Percentiles rank a stretch among this genome's conserved stretches.
Conservation (phyloP, 495 filamentous ascomycete genomes). For the Halenospora varia region DNA sequence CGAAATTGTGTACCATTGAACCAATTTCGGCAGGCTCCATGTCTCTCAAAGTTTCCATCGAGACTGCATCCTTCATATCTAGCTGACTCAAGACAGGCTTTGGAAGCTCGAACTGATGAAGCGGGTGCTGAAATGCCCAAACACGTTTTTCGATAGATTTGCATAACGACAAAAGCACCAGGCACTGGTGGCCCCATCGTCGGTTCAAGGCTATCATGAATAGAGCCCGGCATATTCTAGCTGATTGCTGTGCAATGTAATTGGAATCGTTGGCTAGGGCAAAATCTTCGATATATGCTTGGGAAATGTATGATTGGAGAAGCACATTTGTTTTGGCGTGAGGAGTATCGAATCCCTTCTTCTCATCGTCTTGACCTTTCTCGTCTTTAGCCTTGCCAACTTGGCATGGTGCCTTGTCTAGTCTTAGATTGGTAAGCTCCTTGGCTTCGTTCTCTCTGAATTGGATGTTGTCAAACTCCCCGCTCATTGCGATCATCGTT, state of each 20-base stretch:
- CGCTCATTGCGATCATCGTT: slow-evolving; percentile 91
- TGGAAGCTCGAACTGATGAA: slow-evolving; percentile 91
- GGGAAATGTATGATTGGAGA: slow-evolving; percentile 92
- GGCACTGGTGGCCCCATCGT: slow-evolving; percentile 90
- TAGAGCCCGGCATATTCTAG: slow-evolving; percentile 87
- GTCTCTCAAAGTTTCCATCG: slow-evolving; percentile 78
- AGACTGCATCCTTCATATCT: slow-evolving; percentile 67
- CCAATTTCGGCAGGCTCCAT: slow-evolving; percentile 94
- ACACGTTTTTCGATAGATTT: slow-evolving; percentile 95
- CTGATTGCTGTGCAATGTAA: slow-evolving; percentile 94
- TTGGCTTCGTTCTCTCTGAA: slow-evolving; percentile 79
- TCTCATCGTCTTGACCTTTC: neutral
- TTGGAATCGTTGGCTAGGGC: slow-evolving; percentile 84
- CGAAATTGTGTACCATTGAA: slow-evolving; percentile 81
- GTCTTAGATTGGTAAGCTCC: slow-evolving; percentile 65
- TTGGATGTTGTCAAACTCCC: slow-evolving; percentile 97
- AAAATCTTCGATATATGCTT: slow-evolving; percentile 84
- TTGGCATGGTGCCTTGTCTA: slow-evolving; percentile 65
- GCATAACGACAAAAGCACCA: slow-evolving; percentile 82
- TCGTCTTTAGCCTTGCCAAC: slow-evolving; percentile 34
- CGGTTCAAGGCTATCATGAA: slow-evolving; percentile 97
- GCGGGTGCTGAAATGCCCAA: slow-evolving; percentile 92
- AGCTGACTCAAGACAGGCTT: slow-evolving; percentile 77
- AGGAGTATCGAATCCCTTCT: slow-evolving; percentile 68
- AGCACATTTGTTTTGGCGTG: slow-evolving; percentile 95